Evolutionary conservation across 2,329 filamentous ascomycete species (phyloP).

Genomic region (Calonectria crousiana): DNA sequence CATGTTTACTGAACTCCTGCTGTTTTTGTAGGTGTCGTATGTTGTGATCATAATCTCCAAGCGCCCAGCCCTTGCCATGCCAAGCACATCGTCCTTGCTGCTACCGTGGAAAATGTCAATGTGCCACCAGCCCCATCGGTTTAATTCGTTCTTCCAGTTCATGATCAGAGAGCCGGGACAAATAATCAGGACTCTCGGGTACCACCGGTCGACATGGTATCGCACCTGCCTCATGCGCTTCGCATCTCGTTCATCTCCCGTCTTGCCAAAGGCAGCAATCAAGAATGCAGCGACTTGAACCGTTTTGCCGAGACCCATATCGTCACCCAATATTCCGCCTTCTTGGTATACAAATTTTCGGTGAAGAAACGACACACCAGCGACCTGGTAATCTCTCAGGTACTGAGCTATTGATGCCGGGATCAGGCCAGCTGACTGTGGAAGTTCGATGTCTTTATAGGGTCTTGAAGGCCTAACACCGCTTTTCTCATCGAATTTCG

Average conservation of each 20-base stretch:
- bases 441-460: conserved; percentile 81
- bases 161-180: conserved; percentile 89
- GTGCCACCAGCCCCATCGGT: conserved; percentile 97
- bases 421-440: conserved; percentile 82
- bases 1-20: conserved; percentile 79
- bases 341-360: conserved; percentile 90
- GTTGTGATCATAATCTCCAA: conserved; percentile 95
- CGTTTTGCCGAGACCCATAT: conserved; percentile 98
- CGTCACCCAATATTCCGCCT: conserved; percentile 91
- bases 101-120: conserved; percentile 83
- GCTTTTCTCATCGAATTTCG: conserved; percentile 69
- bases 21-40: conserved; percentile 89
- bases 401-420: conserved; percentile 93
- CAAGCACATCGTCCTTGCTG: conserved; percentile 75
- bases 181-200: conserved; percentile 81
- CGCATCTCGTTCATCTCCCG: conserved; percentile 84
- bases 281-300: conserved; percentile 96
- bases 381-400: conserved; percentile 90
- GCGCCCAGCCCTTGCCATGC: conserved; percentile 79
- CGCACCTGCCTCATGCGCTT: conserved; percentile 92
- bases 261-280: conserved; percentile 93
- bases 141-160: conserved; percentile 91
- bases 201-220: conserved; percentile 75
- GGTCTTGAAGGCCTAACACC: conserved; percentile 73
- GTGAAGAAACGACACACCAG: conserved; percentile 88